Percentiles rank a stretch among this genome's conserved stretches.
phyloP scores from a whole-genome alignment of 1,139 yeast genomes.

The Blastobotrys serpentis region DNA sequence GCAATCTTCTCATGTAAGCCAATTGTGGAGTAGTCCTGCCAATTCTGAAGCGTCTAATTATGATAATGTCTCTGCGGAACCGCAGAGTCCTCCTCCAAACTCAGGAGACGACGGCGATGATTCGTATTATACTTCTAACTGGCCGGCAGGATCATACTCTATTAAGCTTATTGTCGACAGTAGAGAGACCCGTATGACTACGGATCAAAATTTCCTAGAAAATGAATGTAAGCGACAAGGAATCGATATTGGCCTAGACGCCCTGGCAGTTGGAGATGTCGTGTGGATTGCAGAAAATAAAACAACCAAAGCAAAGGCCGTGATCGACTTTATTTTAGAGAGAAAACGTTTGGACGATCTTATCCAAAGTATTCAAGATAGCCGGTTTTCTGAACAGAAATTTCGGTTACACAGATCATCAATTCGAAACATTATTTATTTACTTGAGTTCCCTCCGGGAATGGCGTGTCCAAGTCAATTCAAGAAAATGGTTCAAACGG shows the following conservation, averaged over 20 bases:
- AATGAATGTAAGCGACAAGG: constrained; percentile 53
- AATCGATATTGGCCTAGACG: constrained; percentile 52
- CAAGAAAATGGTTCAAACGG: constrained; percentile 69
- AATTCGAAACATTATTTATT: constrained; percentile 63
- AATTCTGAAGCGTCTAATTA: constrained; percentile 10
- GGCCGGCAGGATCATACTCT: constrained; percentile 58
- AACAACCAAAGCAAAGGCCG: constrained; percentile 52
- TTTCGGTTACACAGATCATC: constrained; percentile 68
- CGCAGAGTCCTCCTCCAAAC: neutral
- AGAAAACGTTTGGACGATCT: constrained; percentile 88
- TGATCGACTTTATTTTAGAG: constrained; percentile 79
- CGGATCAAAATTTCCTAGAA: constrained; percentile 38
- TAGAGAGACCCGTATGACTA: constrained; percentile 56
- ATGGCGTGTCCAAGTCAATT: constrained; percentile 42
- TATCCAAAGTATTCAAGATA: constrained; percentile 78
- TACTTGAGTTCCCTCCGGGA: constrained; percentile 73
- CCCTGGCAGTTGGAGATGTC: constrained; percentile 82
- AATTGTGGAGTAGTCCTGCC: constrained; percentile 19
- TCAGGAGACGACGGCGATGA: neutral
- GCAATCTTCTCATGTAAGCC: constrained; percentile 3
- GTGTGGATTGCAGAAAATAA: constrained; percentile 81
- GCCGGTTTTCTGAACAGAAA: constrained; percentile 81
- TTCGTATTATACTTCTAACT: constrained; percentile 28
- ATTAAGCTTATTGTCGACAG: constrained; percentile 71
- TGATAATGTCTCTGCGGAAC: neutral